Conservation (phyloP, 2,329 filamentous ascomycete species). For the Sporothrix sp. region DNA sequence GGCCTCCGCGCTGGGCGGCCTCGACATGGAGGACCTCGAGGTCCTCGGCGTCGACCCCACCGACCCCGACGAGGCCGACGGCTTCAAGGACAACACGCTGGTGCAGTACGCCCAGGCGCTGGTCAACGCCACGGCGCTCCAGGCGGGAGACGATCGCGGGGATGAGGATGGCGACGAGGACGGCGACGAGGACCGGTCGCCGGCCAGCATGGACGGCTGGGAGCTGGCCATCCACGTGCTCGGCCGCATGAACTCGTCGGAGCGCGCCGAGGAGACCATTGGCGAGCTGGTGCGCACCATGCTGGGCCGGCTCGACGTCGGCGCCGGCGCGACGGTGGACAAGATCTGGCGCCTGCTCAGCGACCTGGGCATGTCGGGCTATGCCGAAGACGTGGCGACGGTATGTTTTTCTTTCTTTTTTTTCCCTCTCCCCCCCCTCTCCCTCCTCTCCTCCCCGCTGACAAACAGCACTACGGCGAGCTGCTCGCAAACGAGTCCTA, state of each 20-base stretch:
- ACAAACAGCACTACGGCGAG: conserved; percentile 81
- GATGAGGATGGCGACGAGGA: conserved; percentile 22
- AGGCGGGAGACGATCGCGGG: conserved; percentile 22
- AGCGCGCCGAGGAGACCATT: conserved; percentile 63
- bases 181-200: not conserved
- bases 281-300: conserved; percentile 59
- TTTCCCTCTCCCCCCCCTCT: not conserved
- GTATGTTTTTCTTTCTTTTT: conserved; percentile 40
- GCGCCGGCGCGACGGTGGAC: conserved; percentile 64
- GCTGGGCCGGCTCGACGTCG: conserved; percentile 52
- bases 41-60: conserved; percentile 59
- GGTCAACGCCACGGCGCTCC: conserved; percentile 44
- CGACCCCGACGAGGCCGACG: conserved; percentile 48
- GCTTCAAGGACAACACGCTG: conserved; percentile 72
- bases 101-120: conserved; percentile 64
- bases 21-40: conserved; percentile 78
- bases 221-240: conserved; percentile 78
- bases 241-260: conserved; percentile 65
- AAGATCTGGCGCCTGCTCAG: conserved; percentile 71
- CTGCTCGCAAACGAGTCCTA: conserved; percentile 61
- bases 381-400: conserved; percentile 74
- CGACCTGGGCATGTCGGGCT: conserved; percentile 65
- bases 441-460: too few species aligned
- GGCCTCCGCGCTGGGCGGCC: conserved; percentile 42
- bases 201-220: conserved; percentile 60